Conservation (phyloP, 257 asterid species). For the Solanum chilense region DNA sequence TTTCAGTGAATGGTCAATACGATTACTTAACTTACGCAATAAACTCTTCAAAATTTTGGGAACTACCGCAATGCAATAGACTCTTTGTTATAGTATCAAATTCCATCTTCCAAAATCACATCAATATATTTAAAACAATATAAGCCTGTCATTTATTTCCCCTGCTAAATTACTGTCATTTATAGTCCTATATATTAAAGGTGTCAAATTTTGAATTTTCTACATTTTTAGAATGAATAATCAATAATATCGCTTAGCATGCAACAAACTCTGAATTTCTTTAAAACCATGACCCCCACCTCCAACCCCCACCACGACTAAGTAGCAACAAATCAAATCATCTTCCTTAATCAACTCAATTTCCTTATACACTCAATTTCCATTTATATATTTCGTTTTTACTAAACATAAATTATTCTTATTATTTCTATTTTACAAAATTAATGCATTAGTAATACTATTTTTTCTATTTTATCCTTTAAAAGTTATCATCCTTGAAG, state of each 20-base stretch:
- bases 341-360: neutral
- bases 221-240: neutral
- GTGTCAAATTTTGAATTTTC: neutral
- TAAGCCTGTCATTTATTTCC: neutral
- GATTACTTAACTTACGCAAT: neutral
- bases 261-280: neutral
- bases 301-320: neutral
- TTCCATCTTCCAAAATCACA: neutral
- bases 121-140: neutral
- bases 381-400: too few relatives aligned
- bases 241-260: neutral
- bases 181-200: neutral
- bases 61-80: neutral
- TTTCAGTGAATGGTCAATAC: neutral
- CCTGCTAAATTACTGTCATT: neutral
- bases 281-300: neutral
- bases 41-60: neutral
- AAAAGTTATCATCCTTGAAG: neutral
- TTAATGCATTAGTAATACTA: too few relatives aligned
- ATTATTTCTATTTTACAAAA: too few relatives aligned
- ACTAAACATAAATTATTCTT: too few relatives aligned
- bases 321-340: neutral
- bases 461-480: neutral
- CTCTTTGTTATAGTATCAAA: neutral
- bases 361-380: neutral